Conservation (phyloP, 345 rosid genomes). For the Viola odorata region DNA sequence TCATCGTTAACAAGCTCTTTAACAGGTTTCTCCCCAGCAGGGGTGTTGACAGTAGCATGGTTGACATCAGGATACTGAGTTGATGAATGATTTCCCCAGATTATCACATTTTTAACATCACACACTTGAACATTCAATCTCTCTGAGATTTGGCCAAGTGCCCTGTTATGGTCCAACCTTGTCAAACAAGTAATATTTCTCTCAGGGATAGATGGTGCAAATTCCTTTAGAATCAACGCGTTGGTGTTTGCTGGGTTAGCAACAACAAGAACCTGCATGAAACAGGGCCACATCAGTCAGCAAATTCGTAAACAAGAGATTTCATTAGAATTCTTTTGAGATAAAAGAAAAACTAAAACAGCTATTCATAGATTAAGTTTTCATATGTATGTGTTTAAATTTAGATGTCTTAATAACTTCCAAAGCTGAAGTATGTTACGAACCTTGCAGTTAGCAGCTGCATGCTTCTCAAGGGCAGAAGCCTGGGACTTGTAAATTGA, state of each 20-base stretch:
- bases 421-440: neutral
- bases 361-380: neutral
- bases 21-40: constrained; percentile 68
- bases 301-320: neutral
- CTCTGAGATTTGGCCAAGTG: constrained; percentile 94
- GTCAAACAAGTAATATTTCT: constrained; percentile 93
- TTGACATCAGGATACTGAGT: constrained; percentile 96
- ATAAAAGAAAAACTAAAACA: neutral
- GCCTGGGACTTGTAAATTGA: constrained; percentile 70
- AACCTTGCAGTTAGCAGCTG: constrained; percentile 63
- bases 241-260: constrained; percentile 99
- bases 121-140: constrained; percentile 74
- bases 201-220: constrained; percentile 92
- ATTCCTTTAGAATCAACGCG: constrained; percentile 94
- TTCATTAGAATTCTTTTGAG: neutral
- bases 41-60: constrained; percentile 81
- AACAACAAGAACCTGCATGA: constrained; percentile 83
- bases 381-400: too few species aligned
- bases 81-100: constrained; percentile 99
- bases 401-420: too few species aligned
- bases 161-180: constrained; percentile 97
- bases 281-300: constrained; percentile 1
- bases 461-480: constrained; percentile 56
- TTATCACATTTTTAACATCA: constrained; percentile 89
- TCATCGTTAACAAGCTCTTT: constrained; percentile 84